Conservation (phyloP, 257 asterid species). For the Handroanthus guayacan region DNA sequence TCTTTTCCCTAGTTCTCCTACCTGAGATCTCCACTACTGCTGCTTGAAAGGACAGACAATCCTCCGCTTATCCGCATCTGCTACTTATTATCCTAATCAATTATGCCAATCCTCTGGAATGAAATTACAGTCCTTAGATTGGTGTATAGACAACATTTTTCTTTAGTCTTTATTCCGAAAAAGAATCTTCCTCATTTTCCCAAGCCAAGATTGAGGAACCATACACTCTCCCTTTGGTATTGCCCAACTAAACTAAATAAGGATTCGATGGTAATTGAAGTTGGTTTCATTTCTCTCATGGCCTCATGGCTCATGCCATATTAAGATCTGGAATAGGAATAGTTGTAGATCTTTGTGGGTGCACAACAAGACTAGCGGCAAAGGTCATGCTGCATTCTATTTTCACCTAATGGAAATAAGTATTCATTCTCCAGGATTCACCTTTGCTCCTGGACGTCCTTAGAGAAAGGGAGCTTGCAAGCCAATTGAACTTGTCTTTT, state of each 20-base stretch:
- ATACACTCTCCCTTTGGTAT: not conserved
- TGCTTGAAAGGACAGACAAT: not conserved
- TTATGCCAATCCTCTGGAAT: too few relatives aligned
- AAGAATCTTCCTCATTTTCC: too few relatives aligned
- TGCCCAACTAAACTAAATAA: not conserved
- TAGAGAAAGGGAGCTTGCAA: not conserved
- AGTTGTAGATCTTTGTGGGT: constrained; percentile 7
- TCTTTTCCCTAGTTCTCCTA: not conserved
- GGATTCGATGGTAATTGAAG: not conserved
- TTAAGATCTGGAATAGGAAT: not conserved
- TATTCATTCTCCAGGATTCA: constrained; percentile 1
- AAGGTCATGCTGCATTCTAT: constrained; percentile 13
- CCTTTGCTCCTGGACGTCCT: not conserved
- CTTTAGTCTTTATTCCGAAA: too few relatives aligned
- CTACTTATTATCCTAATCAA: not conserved
- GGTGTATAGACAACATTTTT: too few relatives aligned
- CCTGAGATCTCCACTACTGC: not conserved
- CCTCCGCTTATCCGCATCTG: not conserved
- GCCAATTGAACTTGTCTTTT: not conserved
- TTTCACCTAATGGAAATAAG: constrained; percentile 11
- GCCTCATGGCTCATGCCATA: too few relatives aligned
- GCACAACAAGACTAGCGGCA: not conserved
- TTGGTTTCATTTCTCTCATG: not conserved
- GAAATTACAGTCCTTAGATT: too few relatives aligned
- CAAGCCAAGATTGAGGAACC: not conserved